A percentile compares a stretch with the other conserved stretches of the same genome.
phyloP scores from a whole-genome alignment of 75 land plant species.

The Gnetum montanum region DNA sequence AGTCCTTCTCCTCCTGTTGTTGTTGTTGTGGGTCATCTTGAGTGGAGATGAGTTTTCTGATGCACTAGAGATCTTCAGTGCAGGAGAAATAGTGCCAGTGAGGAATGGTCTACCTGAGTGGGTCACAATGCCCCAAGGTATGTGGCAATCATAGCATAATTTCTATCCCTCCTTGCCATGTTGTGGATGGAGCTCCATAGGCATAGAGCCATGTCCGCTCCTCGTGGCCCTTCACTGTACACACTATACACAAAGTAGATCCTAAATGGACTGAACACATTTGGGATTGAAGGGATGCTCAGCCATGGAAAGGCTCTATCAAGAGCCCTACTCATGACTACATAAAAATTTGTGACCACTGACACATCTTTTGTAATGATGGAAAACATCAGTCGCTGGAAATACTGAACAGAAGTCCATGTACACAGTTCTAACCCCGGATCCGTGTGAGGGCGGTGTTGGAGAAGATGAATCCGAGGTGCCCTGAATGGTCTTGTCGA shows the following conservation, averaged over 20 bases:
- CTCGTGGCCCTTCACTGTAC: constrained; percentile 47
- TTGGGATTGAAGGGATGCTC: constrained; percentile 66
- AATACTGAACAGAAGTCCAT: too few relatives aligned
- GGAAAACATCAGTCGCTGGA: too few relatives aligned
- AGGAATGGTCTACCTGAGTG: constrained; percentile 50
- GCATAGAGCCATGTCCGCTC: constrained; percentile 23
- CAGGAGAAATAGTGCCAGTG: constrained; percentile 80
- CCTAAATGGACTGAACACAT: constrained; percentile 80
- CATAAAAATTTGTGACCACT: constrained; percentile 11
- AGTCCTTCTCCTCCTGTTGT: constrained; percentile 50
- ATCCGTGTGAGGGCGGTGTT: too few relatives aligned
- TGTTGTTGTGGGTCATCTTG: constrained; percentile 26
- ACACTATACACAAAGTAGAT: constrained; percentile 85
- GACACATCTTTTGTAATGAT: too few relatives aligned
- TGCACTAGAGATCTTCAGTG: constrained; percentile 84
- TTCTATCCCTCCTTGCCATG: constrained; percentile 47
- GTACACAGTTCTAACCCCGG: too few relatives aligned
- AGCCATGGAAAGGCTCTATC: constrained; percentile 63
- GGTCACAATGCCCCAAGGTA: constrained; percentile 75
- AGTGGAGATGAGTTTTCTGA: constrained; percentile 60
- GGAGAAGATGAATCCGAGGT: too few relatives aligned
- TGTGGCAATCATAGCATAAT: constrained; percentile 54
- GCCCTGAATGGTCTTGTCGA: too few relatives aligned
- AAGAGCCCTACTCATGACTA: constrained; percentile 29
- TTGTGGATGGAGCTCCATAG: constrained; percentile 70